Evolutionary conservation across 2,329 filamentous ascomycete species (phyloP).

Genomic region (Curvularia hawaiiensis): DNA sequence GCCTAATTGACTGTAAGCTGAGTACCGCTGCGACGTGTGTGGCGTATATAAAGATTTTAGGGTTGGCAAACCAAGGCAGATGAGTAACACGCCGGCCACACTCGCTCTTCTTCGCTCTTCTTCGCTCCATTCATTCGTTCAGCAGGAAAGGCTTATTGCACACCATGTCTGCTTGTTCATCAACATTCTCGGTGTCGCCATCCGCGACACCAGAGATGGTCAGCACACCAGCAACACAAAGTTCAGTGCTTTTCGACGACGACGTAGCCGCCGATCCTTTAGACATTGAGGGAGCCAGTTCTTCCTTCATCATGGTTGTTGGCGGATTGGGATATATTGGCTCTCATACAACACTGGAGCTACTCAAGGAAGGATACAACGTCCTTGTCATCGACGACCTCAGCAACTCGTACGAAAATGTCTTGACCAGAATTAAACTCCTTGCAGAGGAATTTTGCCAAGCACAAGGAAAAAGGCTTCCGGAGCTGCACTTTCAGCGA

Average conservation of each 20-base stretch:
- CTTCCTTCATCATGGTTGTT: constrained; percentile 57
- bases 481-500: constrained; percentile 53
- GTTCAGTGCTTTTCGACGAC: constrained; percentile 55
- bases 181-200: constrained; percentile 35
- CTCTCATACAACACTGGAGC: constrained; percentile 60
- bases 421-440: constrained; percentile 44
- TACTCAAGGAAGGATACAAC: constrained; percentile 60
- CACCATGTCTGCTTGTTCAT: constrained; percentile 36
- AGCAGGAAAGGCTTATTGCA: constrained; percentile 31
- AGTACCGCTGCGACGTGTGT: constrained; percentile 25
- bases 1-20: constrained; percentile 34
- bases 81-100: constrained; percentile 9
- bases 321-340: constrained; percentile 63
- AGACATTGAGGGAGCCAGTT: constrained; percentile 42
- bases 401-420: constrained; percentile 53
- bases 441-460: constrained; percentile 48
- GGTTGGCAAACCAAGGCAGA: constrained; percentile 28
- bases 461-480: constrained; percentile 48
- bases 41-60: constrained; percentile 44
- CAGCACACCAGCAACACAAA: constrained; percentile 54
- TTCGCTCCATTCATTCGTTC: constrained; percentile 16
- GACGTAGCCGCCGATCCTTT: constrained; percentile 51
- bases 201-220: constrained; percentile 32
- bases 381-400: constrained; percentile 56
- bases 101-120: constrained; percentile 10